Conservation (phyloP, 148 eudicot species). For the Vaccinium darrowii region DNA sequence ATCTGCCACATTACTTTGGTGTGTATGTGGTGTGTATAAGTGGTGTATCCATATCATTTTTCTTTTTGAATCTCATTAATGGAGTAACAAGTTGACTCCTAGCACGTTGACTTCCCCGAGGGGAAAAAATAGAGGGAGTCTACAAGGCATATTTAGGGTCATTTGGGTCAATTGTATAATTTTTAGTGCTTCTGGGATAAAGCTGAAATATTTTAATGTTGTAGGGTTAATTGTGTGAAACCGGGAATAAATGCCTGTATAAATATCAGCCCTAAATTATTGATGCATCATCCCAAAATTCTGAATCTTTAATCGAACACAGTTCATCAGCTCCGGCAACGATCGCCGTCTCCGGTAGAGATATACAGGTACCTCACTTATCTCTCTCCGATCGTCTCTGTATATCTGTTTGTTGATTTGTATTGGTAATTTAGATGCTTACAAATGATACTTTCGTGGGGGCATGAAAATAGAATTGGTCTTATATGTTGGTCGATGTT, state of each 20-base stretch:
- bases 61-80: too few relatives aligned
- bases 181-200: background rate
- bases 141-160: background rate
- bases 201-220: background rate
- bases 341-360: background rate
- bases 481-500: background rate
- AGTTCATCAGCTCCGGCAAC: background rate
- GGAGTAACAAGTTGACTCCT: too few relatives aligned
- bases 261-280: conserved; percentile 2
- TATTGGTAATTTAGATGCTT: background rate
- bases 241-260: background rate
- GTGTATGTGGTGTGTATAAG: too few relatives aligned
- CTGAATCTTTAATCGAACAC: background rate
- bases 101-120: too few relatives aligned
- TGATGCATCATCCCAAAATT: background rate
- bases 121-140: too few relatives aligned
- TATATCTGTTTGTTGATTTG: background rate
- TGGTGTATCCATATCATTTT: too few relatives aligned
- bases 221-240: background rate
- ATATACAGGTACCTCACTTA: background rate
- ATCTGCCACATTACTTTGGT: too few relatives aligned
- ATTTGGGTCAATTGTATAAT: background rate
- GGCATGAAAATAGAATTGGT: background rate
- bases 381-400: background rate
- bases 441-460: background rate